These are phyloP conservation scores for Aureobasidium pullulans DNA, from an alignment of 2,329 filamentous ascomycete genomes.

Conservation along the genomic window DNA sequence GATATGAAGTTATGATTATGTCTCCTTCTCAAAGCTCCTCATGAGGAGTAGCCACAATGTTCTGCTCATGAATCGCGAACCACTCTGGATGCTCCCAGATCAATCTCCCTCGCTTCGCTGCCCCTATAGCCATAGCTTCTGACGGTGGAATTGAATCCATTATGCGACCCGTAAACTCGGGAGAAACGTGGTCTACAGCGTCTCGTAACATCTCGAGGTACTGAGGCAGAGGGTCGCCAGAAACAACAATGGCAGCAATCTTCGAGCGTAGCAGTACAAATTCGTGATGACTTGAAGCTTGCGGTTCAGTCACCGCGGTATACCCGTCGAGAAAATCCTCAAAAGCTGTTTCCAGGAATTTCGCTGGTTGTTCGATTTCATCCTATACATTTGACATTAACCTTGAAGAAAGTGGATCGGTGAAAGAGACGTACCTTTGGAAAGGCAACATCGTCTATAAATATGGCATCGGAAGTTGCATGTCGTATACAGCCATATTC, in stretches of 20 bases:
- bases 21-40: too few species aligned
- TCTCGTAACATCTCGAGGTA: neutral
- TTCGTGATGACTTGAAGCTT: neutral
- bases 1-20: too few species aligned
- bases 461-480: too few species aligned
- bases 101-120: neutral
- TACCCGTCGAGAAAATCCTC: neutral
- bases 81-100: neutral
- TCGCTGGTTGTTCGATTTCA: too few species aligned
- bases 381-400: too few species aligned
- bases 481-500: neutral
- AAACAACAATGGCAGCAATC: neutral
- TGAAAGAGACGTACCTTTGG: too few species aligned
- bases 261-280: neutral
- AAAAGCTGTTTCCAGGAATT: neutral
- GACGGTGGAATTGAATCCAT: neutral
- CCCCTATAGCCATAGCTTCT: neutral
- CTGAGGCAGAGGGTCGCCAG: neutral
- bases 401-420: too few species aligned
- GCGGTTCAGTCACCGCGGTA: neutral
- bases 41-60: too few species aligned
- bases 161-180: neutral
- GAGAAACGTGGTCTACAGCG: neutral
- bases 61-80: neutral
- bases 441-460: too few species aligned